Base-by-base conservation (phyloP, 2,329 filamentous ascomycete species). In the Sclerotinia glacialis region DNA sequence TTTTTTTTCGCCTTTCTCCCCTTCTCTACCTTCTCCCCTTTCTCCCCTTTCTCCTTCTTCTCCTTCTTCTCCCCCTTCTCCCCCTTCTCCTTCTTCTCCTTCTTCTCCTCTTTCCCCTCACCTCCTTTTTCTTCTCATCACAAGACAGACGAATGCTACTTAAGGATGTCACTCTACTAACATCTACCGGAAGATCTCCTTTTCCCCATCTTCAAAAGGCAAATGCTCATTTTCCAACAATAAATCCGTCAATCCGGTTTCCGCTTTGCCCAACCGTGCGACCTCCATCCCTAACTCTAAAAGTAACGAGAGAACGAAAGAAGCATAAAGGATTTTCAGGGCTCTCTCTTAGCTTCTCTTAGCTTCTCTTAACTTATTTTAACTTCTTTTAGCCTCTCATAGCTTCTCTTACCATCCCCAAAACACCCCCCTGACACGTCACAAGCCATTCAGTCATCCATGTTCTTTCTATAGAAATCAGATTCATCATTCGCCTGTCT, bases 351-450 rank as follows among this genome's bases (percentile, higher is more conserved):
- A 18, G 40, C 26, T 46, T 34, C 56, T 46, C 3, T 58, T 26
- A 16, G n/a, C n/a, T n/a, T n/a, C n/a, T n/a, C n/a, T n/a, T n/a
- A n/a, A n/a, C n/a, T n/a, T n/a, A n/a, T n/a, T n/a, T n/a, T n/a
- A n/a, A n/a, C n/a, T n/a, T n/a, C n/a, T n/a, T n/a, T n/a, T n/a
- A n/a, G n/a, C n/a, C n/a, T n/a, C n/a, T n/a, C n/a, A n/a, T 59
- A 18, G 40, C 26, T 46, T 34, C 56, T 46, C 3, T 58, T 26
- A 16, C 28, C 16, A 34, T 23, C 11, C 40, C 18, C 52, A 42
- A 37, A 46, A 34, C 16, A 46, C 21, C 53, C 63, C 63, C 63
- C 53, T 65, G 53, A 46, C 31, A 49, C 42, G 63, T 65, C 63
- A 65, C 42, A 52, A 28, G 42, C 26, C 53, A 42, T 46, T 8